These are phyloP conservation scores for Fusarium temperatum DNA, from an alignment of 2,329 filamentous ascomycete genomes.

Conservation along the genomic window DNA sequence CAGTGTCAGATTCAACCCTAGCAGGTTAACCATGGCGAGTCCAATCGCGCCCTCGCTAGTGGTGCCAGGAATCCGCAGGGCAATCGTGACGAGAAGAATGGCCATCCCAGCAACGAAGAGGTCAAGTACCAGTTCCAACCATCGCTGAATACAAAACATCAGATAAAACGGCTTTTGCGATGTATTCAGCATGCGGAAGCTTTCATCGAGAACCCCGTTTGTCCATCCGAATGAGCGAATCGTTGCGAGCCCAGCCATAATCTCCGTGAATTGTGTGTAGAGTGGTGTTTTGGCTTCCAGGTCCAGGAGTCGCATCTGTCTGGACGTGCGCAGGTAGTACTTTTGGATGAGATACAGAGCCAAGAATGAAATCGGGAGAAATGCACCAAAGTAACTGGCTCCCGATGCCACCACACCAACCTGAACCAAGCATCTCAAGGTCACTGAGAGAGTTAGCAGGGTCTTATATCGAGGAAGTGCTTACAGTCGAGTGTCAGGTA, in stretches of 20 bases:
- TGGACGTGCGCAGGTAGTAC: constrained; percentile 61
- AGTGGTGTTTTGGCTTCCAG: constrained; percentile 60
- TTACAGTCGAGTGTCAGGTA: constrained; percentile 43
- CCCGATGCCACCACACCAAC: constrained; percentile 39
- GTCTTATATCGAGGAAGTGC: background rate
- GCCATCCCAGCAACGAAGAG: constrained; percentile 58
- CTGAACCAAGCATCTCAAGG: constrained; percentile 37
- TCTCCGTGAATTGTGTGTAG: constrained; percentile 62
- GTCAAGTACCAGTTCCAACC: constrained; percentile 59
- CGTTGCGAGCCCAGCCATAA: constrained; percentile 56
- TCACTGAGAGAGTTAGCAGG: constrained; percentile 33
- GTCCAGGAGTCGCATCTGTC: constrained; percentile 61
- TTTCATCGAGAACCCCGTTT: constrained; percentile 47
- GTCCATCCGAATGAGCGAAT: constrained; percentile 62
- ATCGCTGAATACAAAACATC: constrained; percentile 59
- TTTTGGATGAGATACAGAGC: constrained; percentile 57
- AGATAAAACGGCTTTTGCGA: constrained; percentile 61
- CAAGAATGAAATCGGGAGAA: constrained; percentile 53
- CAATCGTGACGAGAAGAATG: constrained; percentile 55
- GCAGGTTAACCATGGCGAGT: constrained; percentile 42
- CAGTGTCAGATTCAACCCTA: constrained; percentile 45
- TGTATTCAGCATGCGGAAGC: constrained; percentile 49
- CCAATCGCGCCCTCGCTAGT: constrained; percentile 46
- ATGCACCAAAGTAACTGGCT: constrained; percentile 46
- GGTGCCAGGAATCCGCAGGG: constrained; percentile 43